A percentile compares a stretch with the other conserved stretches of the same genome.
phyloP scores from a whole-genome alignment of 352 stramenopile species.

The Pythium scleroteichum region DNA sequence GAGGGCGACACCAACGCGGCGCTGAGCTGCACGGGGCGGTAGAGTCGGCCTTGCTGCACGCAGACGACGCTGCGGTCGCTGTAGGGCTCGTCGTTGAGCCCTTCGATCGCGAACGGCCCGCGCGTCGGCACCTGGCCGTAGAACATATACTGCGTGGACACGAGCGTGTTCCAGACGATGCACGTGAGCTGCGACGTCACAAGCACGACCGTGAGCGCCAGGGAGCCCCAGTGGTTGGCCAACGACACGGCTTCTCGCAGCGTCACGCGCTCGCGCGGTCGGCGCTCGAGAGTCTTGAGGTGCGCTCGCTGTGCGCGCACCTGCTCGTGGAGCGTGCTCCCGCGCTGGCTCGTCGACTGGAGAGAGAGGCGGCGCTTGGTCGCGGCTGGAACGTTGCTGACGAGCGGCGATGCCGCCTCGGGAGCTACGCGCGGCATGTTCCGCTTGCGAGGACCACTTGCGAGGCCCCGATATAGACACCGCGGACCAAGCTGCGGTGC shows the following conservation, averaged over 20 bases:
- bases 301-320: no score
- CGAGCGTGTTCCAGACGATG: conserved; percentile 35
- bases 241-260: neutral
- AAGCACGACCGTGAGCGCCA: neutral
- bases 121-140: conserved; percentile 21
- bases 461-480: no score
- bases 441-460: no score
- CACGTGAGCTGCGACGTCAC: conserved; percentile 8
- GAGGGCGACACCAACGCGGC: conserved; percentile 16
- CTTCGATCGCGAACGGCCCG: conserved; percentile 1
- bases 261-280: neutral
- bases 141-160: conserved; percentile 4
- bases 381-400: no score
- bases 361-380: no score
- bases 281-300: no score
- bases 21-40: conserved; percentile 35
- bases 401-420: no score
- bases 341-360: no score
- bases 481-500: no score
- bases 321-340: no score
- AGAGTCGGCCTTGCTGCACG: conserved; percentile 32
- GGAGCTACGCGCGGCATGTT: no score
- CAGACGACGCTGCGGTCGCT: conserved; percentile 45
- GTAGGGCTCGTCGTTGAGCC: conserved; percentile 47
- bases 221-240: conserved; percentile 9